These are phyloP conservation scores for Cynara cardunculus DNA, from an alignment of 129 eudicot species.

Conservation along the genomic window DNA sequence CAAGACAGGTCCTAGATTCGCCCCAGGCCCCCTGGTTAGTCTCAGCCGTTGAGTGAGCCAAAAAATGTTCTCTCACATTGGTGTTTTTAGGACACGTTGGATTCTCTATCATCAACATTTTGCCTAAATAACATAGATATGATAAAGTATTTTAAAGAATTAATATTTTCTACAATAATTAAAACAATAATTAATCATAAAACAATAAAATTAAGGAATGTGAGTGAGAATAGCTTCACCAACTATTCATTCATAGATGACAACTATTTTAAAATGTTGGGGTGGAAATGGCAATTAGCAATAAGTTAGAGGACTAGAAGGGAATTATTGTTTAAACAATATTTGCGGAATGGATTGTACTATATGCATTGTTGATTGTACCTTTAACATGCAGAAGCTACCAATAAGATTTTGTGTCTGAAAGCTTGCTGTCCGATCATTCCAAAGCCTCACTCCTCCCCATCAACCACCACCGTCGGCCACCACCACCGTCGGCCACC, in stretches of 20 bases:
- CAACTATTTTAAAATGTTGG: not conserved
- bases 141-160: no score
- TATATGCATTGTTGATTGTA: not conserved
- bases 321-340: not conserved
- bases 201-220: no score
- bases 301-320: not conserved
- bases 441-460: conserved; percentile 14
- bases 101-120: no score
- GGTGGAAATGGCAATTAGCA: not conserved
- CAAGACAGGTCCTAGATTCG: no score
- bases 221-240: no score
- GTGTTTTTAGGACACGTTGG: no score
- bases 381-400: not conserved
- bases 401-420: conserved; percentile 12
- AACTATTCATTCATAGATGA: not conserved
- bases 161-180: no score
- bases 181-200: no score
- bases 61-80: no score
- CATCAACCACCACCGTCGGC: not conserved
- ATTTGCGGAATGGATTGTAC: not conserved
- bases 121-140: no score
- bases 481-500: not conserved
- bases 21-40: no score
- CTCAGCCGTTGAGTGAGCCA: no score
- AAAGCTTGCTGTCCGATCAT: conserved; percentile 15